Conservation (phyloP, 1,284 basidiomycete genomes). For the Schizophyllum amplum region DNA sequence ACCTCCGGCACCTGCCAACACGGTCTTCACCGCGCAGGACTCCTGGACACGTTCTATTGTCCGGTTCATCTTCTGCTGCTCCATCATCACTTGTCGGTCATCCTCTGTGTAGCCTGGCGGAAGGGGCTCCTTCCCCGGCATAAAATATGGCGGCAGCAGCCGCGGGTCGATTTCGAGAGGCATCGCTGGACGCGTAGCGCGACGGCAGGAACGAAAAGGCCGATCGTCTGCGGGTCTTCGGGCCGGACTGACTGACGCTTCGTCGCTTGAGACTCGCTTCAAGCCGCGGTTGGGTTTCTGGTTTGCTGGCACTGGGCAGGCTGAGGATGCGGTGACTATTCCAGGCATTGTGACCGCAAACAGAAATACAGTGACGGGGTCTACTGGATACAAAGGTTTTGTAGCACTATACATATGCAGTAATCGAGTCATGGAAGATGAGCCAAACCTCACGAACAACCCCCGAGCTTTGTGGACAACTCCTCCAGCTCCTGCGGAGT, state of each 20-base stretch:
- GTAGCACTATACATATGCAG: neutral
- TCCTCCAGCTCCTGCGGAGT: neutral
- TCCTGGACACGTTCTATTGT: constrained; percentile 70
- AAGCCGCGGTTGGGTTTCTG: too few relatives aligned
- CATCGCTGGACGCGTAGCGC: neutral
- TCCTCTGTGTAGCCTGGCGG: constrained; percentile 79
- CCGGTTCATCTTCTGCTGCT: constrained; percentile 71
- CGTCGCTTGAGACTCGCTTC: too few relatives aligned
- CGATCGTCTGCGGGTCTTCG: neutral
- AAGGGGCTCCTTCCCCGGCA: constrained; percentile 61
- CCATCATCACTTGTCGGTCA: constrained; percentile 59
- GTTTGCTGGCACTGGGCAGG: too few relatives aligned
- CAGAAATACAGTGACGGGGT: neutral
- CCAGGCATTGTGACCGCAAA: too few relatives aligned
- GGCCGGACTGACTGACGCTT: too few relatives aligned
- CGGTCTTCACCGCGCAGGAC: constrained; percentile 78
- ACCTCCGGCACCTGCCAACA: constrained; percentile 76
- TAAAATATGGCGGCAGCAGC: neutral
- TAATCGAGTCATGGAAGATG: neutral
- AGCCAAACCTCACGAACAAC: too few relatives aligned
- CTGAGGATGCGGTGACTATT: too few relatives aligned
- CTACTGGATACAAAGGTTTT: neutral
- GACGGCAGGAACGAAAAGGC: neutral
- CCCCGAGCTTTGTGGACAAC: neutral
- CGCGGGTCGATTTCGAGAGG: neutral